phyloP scores from a whole-genome alignment of 345 rosid species.

The Brassica cretica region DNA sequence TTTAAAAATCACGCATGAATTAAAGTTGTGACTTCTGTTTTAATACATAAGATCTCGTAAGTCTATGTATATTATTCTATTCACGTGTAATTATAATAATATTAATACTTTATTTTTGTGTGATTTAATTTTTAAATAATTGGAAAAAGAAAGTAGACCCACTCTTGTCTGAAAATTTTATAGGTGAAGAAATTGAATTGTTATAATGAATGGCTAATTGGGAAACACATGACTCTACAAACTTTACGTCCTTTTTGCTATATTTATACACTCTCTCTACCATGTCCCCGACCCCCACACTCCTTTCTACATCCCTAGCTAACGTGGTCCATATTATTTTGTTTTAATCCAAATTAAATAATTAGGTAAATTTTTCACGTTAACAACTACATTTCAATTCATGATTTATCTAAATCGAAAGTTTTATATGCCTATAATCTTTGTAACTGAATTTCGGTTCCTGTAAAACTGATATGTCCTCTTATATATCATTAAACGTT shows the following conservation, averaged over 20 bases:
- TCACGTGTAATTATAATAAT: constrained; percentile 3
- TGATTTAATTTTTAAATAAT: constrained; percentile 2
- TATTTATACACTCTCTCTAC: constrained; percentile 23
- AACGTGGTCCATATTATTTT: constrained; percentile 9
- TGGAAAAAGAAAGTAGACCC: constrained; percentile 29
- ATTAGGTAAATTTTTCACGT: neutral
- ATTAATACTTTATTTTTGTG: neutral
- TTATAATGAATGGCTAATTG: constrained; percentile 31
- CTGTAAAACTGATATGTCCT: neutral
- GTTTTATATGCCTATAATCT: neutral
- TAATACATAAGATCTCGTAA: neutral
- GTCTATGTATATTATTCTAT: neutral
- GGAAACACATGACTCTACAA: constrained; percentile 43
- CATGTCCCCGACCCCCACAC: constrained; percentile 40
- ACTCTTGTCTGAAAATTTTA: constrained; percentile 24
- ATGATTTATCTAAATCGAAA: neutral
- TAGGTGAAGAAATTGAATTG: constrained; percentile 26
- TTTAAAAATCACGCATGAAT: too few species aligned
- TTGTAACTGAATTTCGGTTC: neutral
- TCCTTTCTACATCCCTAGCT: constrained; percentile 14
- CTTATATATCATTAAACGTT: neutral
- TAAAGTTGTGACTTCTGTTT: too few species aligned
- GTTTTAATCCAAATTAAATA: neutral
- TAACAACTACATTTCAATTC: constrained; percentile 16
- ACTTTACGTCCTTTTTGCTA: constrained; percentile 39